Evolutionary conservation across 768 basidiomycete genomes (phyloP).

Genomic region (Mycena belliarum): DNA sequence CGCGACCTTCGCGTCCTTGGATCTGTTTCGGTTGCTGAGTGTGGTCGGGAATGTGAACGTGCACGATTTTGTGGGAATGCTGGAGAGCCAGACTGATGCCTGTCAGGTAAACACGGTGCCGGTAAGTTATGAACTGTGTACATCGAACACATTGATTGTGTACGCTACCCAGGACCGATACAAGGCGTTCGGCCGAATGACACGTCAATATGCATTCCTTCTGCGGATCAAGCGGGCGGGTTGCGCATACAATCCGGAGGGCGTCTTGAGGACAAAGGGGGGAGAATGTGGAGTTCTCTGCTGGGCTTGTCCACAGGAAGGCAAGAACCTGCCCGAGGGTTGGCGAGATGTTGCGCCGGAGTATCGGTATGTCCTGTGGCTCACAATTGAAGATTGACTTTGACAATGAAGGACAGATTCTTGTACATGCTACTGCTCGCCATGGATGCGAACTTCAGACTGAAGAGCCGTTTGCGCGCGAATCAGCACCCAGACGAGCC

Average conservation of each 20-base stretch:
- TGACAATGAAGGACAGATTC: neutral
- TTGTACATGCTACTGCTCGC: neutral
- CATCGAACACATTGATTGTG: too few species aligned
- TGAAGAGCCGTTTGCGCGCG: neutral
- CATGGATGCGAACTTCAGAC: neutral
- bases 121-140: neutral
- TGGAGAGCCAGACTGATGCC: too few species aligned
- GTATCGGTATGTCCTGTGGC: neutral
- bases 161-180: slow-evolving; percentile 10
- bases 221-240: neutral
- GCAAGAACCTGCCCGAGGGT: neutral
- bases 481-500: neutral
- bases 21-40: too few species aligned
- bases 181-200: neutral
- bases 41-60: too few species aligned
- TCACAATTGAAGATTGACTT: neutral
- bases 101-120: neutral
- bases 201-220: neutral
- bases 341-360: neutral
- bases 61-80: too few species aligned
- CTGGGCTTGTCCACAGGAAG: neutral
- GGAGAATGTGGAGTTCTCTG: neutral
- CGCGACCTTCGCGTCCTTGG: too few species aligned
- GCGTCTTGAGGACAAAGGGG: neutral
- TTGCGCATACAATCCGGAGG: neutral